Base-by-base conservation (phyloP, 169 alveolate species). In the Cyclospora cayetanensis region DNA sequence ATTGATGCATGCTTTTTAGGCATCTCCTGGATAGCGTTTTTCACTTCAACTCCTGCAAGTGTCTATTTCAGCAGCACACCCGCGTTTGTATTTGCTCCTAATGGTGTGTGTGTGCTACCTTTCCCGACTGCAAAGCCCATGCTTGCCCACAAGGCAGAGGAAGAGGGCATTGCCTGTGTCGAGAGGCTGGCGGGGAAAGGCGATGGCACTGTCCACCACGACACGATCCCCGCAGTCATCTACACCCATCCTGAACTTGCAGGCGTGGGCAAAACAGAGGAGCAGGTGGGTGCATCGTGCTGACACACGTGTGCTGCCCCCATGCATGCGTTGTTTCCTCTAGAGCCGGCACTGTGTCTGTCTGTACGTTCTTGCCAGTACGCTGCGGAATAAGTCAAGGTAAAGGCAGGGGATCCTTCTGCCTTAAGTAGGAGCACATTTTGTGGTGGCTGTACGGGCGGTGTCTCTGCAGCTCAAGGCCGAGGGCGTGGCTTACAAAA, bases 101-200 rank as follows among this genome's bases (percentile, higher is more conserved):
- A 9, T 50, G 60, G 60, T 50, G 60, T 9, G 9, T 9, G 60
- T 9, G 9, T 9, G 60, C 25, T 18, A 50, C 60, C 39, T 2
- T 20, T 86, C 46, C n/a, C n/a, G n/a, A n/a, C n/a, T n/a, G n/a
- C n/a, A n/a, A 86, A 92, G 94, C 99, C 99, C 39, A 99, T 98
- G 99, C 96, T 99, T 76, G 99, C 99, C 12, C 99, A 99, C 94
- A 99, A 99, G 93, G 99, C 99, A 31, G 99, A 98, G 93, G 99
- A 98, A 91, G 99, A 98, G 85, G 99, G 99, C 27, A 94, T 98
- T 65, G 98, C 98, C 34, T 98, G 97, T 39, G 98, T 97, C 55
- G 99, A 98, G 87, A 85, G 94, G 84, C 96, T 98, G 68, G 94
- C 97, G 31, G 98, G 98, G 25, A 93, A 96, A 91, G 98, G 96